Base-by-base conservation (phyloP, 495 filamentous ascomycete genomes). In the Aspergillus olivimuriae region DNA sequence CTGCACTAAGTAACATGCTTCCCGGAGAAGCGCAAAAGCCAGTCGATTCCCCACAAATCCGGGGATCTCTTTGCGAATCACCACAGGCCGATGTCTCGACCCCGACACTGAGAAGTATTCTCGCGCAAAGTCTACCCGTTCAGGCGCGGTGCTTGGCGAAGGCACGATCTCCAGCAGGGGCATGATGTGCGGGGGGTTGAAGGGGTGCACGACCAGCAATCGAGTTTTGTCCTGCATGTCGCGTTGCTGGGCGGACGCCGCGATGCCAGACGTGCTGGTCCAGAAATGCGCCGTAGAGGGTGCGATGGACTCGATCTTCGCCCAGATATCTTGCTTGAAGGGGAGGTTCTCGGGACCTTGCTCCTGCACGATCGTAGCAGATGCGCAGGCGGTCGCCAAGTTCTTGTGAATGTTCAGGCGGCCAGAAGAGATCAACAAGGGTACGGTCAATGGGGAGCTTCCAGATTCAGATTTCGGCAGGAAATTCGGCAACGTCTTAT, bases 181-280 rank as follows among this genome's bases (percentile, higher is more conserved):
- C 70, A 83, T 81, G 21, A 82, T 65, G 51, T 83, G 76, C 5
- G 77, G 80, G 14, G 76, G 80, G 31, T 83, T 82, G 47, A 77
- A 84, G 1, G 78, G 78, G 52, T 82, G 80, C 15, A 76, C 76
- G 4, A 80, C 69, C 0, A 81, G 43, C 3, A 82, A 50, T 2
- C 77, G 61, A 7, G 53, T 61, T 11, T 58, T 65, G 22, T 76
- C 66, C 17, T 55, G 36, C 59, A 75, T 64, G 0, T 34, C 24
- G 1, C 18, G 30, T 14, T 51, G 51, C 41, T 82, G 77, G 26
- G 45, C 52, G 1, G 68, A 74, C 0, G 76, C 73, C 0, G 76
- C 63, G 20, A 81, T 81, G 1, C 78, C 76, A 3, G 71, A 75
- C 0, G 78, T 80, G 38, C 66, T 72, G 33, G 68, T 73, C 78